Conservation (phyloP, 805 yeast genomes). For the Candida khao-thaluensis region DNA sequence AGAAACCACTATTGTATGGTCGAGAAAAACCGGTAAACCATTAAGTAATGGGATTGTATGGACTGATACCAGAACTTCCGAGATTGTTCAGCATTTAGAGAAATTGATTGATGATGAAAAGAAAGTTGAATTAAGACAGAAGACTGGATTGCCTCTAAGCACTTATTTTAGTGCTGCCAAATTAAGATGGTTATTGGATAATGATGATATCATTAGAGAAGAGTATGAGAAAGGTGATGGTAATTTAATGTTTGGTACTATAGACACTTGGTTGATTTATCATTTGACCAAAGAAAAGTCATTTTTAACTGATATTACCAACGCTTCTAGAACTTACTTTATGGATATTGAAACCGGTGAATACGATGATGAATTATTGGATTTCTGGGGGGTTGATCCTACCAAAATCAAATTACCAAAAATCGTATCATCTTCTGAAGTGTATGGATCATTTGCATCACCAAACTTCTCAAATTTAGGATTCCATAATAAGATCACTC, state of each 20-base stretch:
- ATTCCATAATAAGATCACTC: slow-evolving; percentile 50
- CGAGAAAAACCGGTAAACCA: slow-evolving; percentile 76
- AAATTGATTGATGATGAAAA: slow-evolving; percentile 52
- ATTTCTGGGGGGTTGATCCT: slow-evolving; percentile 78
- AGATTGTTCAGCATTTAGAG: slow-evolving; percentile 62
- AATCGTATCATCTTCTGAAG: slow-evolving; percentile 74
- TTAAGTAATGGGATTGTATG: slow-evolving; percentile 89
- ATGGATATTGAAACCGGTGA: slow-evolving; percentile 75
- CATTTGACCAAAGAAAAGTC: slow-evolving; percentile 70
- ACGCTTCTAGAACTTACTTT: slow-evolving; percentile 88
- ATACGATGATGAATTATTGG: slow-evolving; percentile 73
- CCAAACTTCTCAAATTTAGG: slow-evolving; percentile 57
- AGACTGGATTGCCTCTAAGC: slow-evolving; percentile 83
- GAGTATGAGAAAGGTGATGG: slow-evolving; percentile 72
- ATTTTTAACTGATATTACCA: slow-evolving; percentile 83
- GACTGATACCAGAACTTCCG: slow-evolving; percentile 89
- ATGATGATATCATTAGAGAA: slow-evolving; percentile 61
- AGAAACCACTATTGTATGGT: slow-evolving; percentile 91
- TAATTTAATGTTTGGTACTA: slow-evolving; percentile 85
- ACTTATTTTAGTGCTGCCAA: slow-evolving; percentile 92
- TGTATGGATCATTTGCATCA: slow-evolving; percentile 67
- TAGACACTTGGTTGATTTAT: slow-evolving; percentile 91
- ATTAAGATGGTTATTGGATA: slow-evolving; percentile 84
- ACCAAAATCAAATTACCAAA: slow-evolving; percentile 66
- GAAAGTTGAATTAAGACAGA: slow-evolving; percentile 56